Percentiles rank a stretch among this genome's conserved stretches.
Evolutionary conservation across 2,329 filamentous ascomycete species (phyloP).

Genomic region (Thyridium curvatum): DNA sequence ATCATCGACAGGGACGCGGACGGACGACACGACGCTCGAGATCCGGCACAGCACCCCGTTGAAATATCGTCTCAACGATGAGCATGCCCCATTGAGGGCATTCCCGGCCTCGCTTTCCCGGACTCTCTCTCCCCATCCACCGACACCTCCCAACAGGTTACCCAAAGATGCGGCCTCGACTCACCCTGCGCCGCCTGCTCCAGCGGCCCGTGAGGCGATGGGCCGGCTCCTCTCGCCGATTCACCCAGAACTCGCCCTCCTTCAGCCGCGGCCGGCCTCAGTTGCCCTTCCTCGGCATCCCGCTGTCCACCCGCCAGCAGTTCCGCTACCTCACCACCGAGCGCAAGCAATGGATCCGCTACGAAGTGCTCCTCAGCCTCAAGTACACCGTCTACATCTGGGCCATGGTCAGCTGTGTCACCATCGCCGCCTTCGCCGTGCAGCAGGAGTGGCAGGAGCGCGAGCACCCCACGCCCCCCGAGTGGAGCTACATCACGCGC

Average conservation of each 20-base stretch:
- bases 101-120: too few relatives aligned
- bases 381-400: conserved; percentile 64
- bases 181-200: conserved; percentile 26
- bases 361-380: conserved; percentile 62
- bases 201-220: conserved; percentile 9
- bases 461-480: conserved; percentile 71
- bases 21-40: too few relatives aligned
- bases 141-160: neutral
- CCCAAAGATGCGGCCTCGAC: conserved; percentile 30
- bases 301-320: conserved; percentile 42
- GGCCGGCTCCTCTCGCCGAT: conserved; percentile 28
- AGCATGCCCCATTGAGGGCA: too few relatives aligned
- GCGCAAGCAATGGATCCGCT: conserved; percentile 61
- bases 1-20: too few relatives aligned
- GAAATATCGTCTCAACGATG: too few relatives aligned
- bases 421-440: conserved; percentile 57
- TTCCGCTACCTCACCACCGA: conserved; percentile 76
- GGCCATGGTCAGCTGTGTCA: conserved; percentile 52
- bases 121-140: neutral
- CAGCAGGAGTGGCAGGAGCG: conserved; percentile 72
- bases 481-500: conserved; percentile 71
- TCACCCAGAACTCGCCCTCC: conserved; percentile 51
- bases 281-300: conserved; percentile 45
- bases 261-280: conserved; percentile 32
- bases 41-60: too few relatives aligned